Evolutionary conservation across 179 eudicot species (phyloP).

Genomic region (Drosera spatulata): DNA sequence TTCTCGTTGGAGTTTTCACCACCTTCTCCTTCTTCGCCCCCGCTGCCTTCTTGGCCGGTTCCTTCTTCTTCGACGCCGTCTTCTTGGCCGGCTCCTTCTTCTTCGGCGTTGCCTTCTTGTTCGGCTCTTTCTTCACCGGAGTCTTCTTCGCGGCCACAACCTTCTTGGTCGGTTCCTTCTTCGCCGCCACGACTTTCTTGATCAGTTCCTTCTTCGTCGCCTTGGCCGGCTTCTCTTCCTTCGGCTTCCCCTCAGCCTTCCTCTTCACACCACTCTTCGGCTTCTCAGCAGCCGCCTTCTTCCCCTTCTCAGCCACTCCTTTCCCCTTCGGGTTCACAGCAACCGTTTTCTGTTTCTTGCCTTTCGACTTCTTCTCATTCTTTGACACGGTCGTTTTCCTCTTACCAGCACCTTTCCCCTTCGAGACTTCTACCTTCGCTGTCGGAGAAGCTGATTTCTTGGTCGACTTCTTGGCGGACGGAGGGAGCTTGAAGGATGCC

Average conservation of each 20-base stretch:
- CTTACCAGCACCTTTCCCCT: not conserved
- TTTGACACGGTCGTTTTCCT: not conserved
- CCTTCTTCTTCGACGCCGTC: too few relatives aligned
- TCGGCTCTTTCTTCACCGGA: not conserved
- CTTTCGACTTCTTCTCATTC: not conserved
- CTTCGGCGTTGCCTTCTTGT: too few relatives aligned
- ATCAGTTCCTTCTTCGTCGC: conserved; percentile 11
- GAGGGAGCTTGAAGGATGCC: conserved; percentile 41
- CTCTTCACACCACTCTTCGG: conserved; percentile 7
- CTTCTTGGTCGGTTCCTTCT: too few relatives aligned
- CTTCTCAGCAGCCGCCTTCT: conserved; percentile 1
- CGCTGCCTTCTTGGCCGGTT: too few relatives aligned
- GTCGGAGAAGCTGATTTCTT: conserved; percentile 1
- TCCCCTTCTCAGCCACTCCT: conserved; percentile 6
- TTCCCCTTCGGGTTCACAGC: not conserved
- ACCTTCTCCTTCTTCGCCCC: not conserved
- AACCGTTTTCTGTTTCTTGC: not conserved
- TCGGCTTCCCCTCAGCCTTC: conserved; percentile 9
- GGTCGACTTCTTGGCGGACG: conserved; percentile 4
- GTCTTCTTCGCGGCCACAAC: conserved; percentile 7
- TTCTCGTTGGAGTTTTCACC: too few relatives aligned
- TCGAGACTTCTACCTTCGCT: conserved; percentile 1
- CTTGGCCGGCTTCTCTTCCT: conserved; percentile 22
- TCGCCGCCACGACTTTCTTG: conserved; percentile 7
- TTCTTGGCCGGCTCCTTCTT: too few relatives aligned